Base-by-base conservation (phyloP, 2,329 filamentous ascomycete species). In the Lachnellula willkommii region DNA sequence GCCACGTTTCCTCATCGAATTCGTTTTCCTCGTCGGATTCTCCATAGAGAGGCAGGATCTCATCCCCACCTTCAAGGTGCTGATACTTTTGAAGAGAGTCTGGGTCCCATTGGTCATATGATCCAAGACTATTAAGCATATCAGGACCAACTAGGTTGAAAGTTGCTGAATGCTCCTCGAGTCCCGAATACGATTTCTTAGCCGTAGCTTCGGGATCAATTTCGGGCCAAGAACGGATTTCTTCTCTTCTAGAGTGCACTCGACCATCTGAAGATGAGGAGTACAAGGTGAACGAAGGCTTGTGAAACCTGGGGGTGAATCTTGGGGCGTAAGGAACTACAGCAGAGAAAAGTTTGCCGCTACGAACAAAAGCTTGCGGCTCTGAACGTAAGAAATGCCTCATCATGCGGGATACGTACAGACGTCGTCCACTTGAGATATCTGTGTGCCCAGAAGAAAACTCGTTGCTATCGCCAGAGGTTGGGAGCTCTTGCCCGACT, bases 1-100 rank as follows among this genome's bases (percentile, higher is more conserved):
- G 72, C 74, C 77, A 79, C 0, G 81, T 85, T 37, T 81, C 77
- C 11, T 79, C 74, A 62, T 88, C 84, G 59, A 79, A 81, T 32
- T 79, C 74, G 3, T 77, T 76, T 8, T 77, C 69, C 48, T 75
- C 68, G 35, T 72, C 73, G 2, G 82, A 85, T 3, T 86, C 80
- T 5, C 81, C 81, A 63, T 79, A 81, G 0, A 73, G 22, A 17
- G 81, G 79, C 6, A 80, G 69, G 9, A 74, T 62, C 22, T 77
- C 69, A 49, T 79, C 74, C 11, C 71, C 70, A 28, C 70, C 71
- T 39, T 69, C 66, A 32, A 71, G 59, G 7, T 65, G 63, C n/a
- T 69, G 71, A 53, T 78, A 77, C 56, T 75, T 76, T 15, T 73
- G 60, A 7, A 79, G 65, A 12, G 35, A 56, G 12, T 53, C 53